Conservation (phyloP, 2,329 filamentous ascomycete species). For the Aspergillus texensis region DNA sequence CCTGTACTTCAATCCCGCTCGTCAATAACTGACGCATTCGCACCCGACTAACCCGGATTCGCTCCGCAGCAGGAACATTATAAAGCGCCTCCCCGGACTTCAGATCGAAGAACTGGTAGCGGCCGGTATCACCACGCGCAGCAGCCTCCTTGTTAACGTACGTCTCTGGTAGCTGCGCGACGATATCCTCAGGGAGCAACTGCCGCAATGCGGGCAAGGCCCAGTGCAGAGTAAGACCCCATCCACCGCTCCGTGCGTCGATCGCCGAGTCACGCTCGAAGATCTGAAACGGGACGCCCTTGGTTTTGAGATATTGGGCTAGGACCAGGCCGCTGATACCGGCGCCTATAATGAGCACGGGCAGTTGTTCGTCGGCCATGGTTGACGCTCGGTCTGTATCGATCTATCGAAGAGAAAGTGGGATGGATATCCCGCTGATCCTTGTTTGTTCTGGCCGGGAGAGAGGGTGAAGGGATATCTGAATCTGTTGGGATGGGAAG, state of each 20-base stretch:
- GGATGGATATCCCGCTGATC: background rate
- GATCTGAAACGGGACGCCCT: conserved; percentile 38
- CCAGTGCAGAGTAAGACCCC: conserved; percentile 68
- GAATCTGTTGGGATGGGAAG: background rate
- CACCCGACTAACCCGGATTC: conserved; percentile 54
- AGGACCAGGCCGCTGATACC: conserved; percentile 48
- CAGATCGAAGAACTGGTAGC: conserved; percentile 61
- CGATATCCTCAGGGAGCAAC: conserved; percentile 54
- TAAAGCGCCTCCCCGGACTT: conserved; percentile 53
- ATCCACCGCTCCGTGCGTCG: conserved; percentile 55
- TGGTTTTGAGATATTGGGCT: conserved; percentile 43
- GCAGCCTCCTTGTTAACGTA: conserved; percentile 59
- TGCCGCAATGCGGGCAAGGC: conserved; percentile 56
- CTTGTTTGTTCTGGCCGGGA: background rate
- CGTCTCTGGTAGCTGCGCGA: conserved; percentile 50
- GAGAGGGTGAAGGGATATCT: background rate
- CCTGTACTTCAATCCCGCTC: conserved; percentile 52
- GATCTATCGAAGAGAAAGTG: no score
- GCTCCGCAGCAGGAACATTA: conserved; percentile 47
- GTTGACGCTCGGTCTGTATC: background rate
- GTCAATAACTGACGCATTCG: conserved; percentile 51
- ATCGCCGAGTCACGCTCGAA: conserved; percentile 49
- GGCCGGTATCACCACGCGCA: conserved; percentile 49
- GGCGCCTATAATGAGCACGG: conserved; percentile 41
- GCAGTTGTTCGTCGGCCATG: background rate